Evolutionary conservation across 495 filamentous ascomycete species (phyloP).

Genomic region (Neurospora intermedia): DNA sequence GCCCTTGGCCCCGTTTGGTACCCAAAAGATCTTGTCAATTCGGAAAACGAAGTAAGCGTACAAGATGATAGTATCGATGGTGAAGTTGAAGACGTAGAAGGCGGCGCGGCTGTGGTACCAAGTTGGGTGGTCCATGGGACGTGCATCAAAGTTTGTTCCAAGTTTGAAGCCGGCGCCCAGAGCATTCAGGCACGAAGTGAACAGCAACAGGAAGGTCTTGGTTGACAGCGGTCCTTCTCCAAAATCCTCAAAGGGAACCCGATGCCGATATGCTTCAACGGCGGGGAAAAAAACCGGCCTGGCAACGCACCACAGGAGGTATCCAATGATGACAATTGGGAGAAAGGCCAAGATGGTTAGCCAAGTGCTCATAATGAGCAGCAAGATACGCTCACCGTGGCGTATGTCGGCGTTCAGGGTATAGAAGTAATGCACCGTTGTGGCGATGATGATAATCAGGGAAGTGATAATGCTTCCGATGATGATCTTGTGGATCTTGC

Average conservation of each 20-base stretch:
- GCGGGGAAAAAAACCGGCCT: conserved; percentile 32
- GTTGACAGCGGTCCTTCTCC: conserved; percentile 51
- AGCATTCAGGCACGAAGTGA: conserved; percentile 44
- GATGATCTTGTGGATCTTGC: conserved; percentile 39
- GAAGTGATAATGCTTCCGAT: conserved; percentile 48
- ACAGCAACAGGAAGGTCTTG: conserved; percentile 52
- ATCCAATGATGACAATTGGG: conserved; percentile 25
- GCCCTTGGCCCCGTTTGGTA: conserved; percentile 40
- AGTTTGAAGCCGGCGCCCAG: conserved; percentile 59
- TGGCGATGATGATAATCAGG: conserved; percentile 59
- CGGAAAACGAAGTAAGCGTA: conserved; percentile 48
- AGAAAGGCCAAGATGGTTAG: conserved; percentile 61
- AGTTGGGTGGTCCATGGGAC: conserved; percentile 45
- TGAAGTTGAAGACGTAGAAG: conserved; percentile 74
- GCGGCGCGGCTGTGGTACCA: conserved; percentile 59
- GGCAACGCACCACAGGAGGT: conserved; percentile 32
- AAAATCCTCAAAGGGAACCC: conserved; percentile 50
- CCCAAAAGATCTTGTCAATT: conserved; percentile 61
- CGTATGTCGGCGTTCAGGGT: conserved; percentile 43
- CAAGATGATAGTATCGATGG: conserved; percentile 60
- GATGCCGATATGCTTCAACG: conserved; percentile 13
- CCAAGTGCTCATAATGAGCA: conserved; percentile 57
- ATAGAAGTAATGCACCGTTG: conserved; percentile 52
- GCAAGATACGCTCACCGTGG: conserved; percentile 47
- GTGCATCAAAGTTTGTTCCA: conserved; percentile 43